phyloP scores from a whole-genome alignment of 2,329 filamentous ascomycete genomes.

The Aspergillus ibericus region DNA sequence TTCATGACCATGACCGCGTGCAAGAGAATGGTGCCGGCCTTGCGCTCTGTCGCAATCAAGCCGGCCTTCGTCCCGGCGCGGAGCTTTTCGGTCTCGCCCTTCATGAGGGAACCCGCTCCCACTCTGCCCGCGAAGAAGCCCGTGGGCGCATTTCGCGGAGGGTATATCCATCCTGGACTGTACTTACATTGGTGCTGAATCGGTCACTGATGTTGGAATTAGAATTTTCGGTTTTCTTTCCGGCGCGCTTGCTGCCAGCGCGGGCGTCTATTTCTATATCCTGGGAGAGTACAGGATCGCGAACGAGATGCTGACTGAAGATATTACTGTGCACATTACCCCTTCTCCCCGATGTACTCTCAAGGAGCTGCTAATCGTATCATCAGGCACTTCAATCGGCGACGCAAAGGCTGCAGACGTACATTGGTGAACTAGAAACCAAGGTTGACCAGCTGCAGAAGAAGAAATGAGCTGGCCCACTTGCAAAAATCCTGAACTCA shows the following conservation, averaged over 20 bases:
- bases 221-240: slow-evolving; percentile 91
- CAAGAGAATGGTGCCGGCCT: slow-evolving; percentile 21
- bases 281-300: slow-evolving; percentile 90
- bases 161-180: slow-evolving; percentile 48
- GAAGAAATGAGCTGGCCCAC: slow-evolving; percentile 55
- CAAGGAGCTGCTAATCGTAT: background rate
- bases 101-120: slow-evolving; percentile 38
- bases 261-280: slow-evolving; percentile 86
- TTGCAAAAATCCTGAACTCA: background rate
- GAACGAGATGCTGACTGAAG: slow-evolving; percentile 90
- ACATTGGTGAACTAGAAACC: slow-evolving; percentile 78
- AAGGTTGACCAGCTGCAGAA: slow-evolving; percentile 69
- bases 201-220: slow-evolving; percentile 1
- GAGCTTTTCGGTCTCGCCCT: slow-evolving; percentile 40
- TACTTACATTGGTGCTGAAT: background rate
- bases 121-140: slow-evolving; percentile 61
- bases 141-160: slow-evolving; percentile 69
- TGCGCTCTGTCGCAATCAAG: slow-evolving; percentile 15
- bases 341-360: background rate
- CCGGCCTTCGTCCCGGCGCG: slow-evolving; percentile 25
- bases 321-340: slow-evolving; percentile 80
- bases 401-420: slow-evolving; percentile 80
- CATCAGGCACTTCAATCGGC: slow-evolving; percentile 78
- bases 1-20: slow-evolving; percentile 13
- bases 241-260: slow-evolving; percentile 75